Evolutionary conservation across 176 grass and related monocot species (phyloP), one percentile per base, ranked within the genome.

Genomic region (bread wheat (Triticum aestivum)): DNA sequence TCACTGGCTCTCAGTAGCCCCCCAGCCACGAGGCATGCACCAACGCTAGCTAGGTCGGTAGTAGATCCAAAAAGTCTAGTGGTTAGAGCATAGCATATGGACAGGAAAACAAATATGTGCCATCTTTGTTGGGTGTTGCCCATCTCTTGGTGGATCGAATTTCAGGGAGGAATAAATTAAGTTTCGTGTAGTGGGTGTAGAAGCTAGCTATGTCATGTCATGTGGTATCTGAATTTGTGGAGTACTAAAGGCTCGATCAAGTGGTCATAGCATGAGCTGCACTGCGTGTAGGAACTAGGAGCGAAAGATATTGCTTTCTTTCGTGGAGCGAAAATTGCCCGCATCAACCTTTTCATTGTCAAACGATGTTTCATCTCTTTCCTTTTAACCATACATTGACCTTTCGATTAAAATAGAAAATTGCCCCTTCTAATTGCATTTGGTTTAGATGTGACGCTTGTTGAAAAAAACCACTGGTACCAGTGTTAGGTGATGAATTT

Each of bases 81-180:
- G 21, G 45, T 49, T 49, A 49, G 45, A 14, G 45, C 45, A 49
- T 49, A 56, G 52, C 73, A 63, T 56, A 61, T 41, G 17, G 82
- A 72, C 52, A 44, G 42, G 51, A 54, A 52, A 88, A 82, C 71
- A 85, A 82, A 78, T 85, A 47, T 15, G 30, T 58, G 77, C 63
- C 82, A 77, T 80, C 81, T 71, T 82, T 85, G 63, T 82, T 85
- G 70, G 62, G 56, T 65, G 72, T 30, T 77, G 82, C 33, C 33
- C 56, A 77, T 41, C 61, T 74, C 79, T 54, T 61, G 75, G 30
- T 9, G 45, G 23, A 81, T 51, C 51, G 27, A 51, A 77, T 88
- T 88, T 63, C 69, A 70, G 69, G 76, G 69, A 84, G 77, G 81
- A 91, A 87, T 87, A 69, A 75, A 15, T 84, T 84, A 84, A 47